Evolutionary conservation across 1,139 yeast genomes (phyloP).

Genomic region (Dujonia santamariae): DNA sequence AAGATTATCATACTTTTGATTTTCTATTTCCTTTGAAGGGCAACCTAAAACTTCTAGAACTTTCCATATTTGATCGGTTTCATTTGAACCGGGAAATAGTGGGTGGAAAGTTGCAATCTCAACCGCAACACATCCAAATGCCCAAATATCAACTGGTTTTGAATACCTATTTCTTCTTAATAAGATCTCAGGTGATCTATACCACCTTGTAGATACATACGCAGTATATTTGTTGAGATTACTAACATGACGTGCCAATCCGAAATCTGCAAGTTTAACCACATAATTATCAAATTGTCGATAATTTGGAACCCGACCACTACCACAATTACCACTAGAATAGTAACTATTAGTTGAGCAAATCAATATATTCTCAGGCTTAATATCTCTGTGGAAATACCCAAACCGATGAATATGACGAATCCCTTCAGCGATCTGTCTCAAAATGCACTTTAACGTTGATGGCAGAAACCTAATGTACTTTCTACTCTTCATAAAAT

Average conservation of each 20-base stretch:
- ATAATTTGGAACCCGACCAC: conserved; percentile 31
- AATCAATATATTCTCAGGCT: conserved; percentile 72
- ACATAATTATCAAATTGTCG: conserved; percentile 49
- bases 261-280: conserved; percentile 88
- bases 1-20: neutral
- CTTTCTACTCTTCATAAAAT: conserved; percentile 61
- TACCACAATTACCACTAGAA: conserved; percentile 37
- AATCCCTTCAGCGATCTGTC: conserved; percentile 73
- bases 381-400: conserved; percentile 87
- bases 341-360: conserved; percentile 55
- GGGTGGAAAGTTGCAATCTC: conserved; percentile 79
- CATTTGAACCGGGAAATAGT: conserved; percentile 79
- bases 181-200: conserved; percentile 89
- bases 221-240: conserved; percentile 61
- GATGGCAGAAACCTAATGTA: conserved; percentile 48
- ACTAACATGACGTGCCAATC: conserved; percentile 68
- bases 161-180: conserved; percentile 66
- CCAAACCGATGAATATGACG: conserved; percentile 75
- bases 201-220: conserved; percentile 95
- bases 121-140: conserved; percentile 82
- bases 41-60: conserved; percentile 70
- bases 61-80: conserved; percentile 71
- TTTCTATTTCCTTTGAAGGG: conserved; percentile 34
- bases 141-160: conserved; percentile 88
- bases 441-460: conserved; percentile 62